Conservation (phyloP, 305 asterid species). For the Ajuga reptans region DNA sequence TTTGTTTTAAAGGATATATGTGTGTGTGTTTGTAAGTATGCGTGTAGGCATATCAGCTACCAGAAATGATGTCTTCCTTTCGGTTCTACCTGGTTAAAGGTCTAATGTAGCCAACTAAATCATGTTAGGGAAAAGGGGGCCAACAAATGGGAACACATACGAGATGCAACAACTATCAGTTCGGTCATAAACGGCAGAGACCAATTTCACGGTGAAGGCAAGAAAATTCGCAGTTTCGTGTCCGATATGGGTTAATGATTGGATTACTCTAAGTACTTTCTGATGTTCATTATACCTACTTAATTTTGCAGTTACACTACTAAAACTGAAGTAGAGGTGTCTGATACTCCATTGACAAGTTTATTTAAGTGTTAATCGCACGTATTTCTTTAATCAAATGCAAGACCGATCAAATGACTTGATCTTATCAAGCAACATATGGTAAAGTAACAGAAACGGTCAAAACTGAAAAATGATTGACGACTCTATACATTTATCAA, state of each 20-base stretch:
- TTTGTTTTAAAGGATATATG: constrained; percentile 4
- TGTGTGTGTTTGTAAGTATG: background rate
- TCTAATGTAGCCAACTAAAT: constrained; percentile 1
- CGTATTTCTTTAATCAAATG: constrained; percentile 1
- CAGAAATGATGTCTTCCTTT: background rate
- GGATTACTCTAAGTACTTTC: background rate
- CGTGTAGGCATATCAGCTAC: background rate
- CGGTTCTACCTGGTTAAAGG: background rate
- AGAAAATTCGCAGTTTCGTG: background rate
- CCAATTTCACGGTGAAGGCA: constrained; percentile 17
- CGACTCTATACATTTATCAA: constrained; percentile 11
- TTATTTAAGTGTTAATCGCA: background rate
- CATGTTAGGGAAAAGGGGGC: background rate
- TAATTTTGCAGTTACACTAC: background rate
- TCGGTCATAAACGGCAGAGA: constrained; percentile 8
- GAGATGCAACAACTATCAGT: background rate
- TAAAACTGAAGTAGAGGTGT: background rate
- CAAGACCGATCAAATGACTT: constrained; percentile 10
- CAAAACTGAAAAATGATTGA: background rate
- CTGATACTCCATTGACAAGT: background rate
- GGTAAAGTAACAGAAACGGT: background rate
- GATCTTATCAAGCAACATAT: background rate
- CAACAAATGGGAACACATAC: background rate
- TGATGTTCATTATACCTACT: background rate
- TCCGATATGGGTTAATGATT: background rate